Evolutionary conservation across 768 basidiomycete species (phyloP), one percentile per base, ranked within the genome.

Genomic region (Boletus rex-veris): DNA sequence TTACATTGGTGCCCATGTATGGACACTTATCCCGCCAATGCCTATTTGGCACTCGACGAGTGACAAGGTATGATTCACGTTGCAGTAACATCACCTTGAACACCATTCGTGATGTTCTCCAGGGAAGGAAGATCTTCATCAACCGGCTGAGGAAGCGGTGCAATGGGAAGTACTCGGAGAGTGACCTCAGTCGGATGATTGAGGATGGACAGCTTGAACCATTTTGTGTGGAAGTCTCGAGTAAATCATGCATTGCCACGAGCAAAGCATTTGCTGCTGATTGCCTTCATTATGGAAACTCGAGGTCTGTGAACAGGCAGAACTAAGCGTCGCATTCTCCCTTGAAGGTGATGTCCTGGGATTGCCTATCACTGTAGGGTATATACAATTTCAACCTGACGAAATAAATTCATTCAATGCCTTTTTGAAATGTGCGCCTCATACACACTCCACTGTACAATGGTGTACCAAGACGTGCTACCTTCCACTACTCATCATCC

Each of bases 401-500:
- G 8, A 12, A 45, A 28, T 28, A 9, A 3, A 28, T 28, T 21
- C 9, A 30, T 24, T 33, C 11, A 16, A 48, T 24, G 44, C 18
- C 5, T 47, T 26, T 38, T 48, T 19, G 43, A n/a, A 42, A 28
- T 14, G 39, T 19, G 37, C 12, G 26, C 19, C 24, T 35, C 12
- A 2, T 45, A 41, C 18, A 48, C 28, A 46, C 7, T 1, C 36
- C 46, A 26, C 45, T 26, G 28, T 33, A 36, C 37, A 37, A 38
- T 3, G 7, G 8, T 40, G 31, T 26, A 41, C 33, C n/a, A 38
- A 43, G 36, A 45, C n/a, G 2, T 35, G 31, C 62, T 48, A 64
- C 42, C 66, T 58, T 39, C 71, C 61, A 47, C 55, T 42, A 33
- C 70, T 78, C 85, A 92, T 83, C 90, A 92, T 91, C 54, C 88